A percentile compares a stretch with the other conserved stretches of the same genome.
Evolutionary conservation across 768 basidiomycete genomes (phyloP).

Genomic region (Mycena galopus): DNA sequence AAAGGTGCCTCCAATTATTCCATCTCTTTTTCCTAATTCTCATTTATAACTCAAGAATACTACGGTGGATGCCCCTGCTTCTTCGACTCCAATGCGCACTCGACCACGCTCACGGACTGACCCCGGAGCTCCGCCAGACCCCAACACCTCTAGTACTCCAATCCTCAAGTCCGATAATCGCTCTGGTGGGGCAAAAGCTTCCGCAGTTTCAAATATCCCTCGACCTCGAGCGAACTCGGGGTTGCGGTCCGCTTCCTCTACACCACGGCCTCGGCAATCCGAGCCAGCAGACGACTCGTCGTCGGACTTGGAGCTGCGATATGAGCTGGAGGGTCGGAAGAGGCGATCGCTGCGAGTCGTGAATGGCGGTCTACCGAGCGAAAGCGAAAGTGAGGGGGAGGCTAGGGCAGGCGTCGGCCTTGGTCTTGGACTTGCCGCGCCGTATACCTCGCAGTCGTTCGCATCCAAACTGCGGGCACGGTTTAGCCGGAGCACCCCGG

Average conservation of each 20-base stretch:
- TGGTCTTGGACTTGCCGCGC: slow-evolving; percentile 31
- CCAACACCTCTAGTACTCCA: not conserved
- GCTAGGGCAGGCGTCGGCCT: slow-evolving; percentile 13
- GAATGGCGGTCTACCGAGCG: slow-evolving; percentile 29
- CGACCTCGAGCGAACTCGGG: slow-evolving; percentile 45
- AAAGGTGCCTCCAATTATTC: not conserved
- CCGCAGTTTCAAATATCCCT: slow-evolving; percentile 49
- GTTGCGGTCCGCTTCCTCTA: slow-evolving; percentile 39
- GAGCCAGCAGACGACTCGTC: slow-evolving; percentile 56
- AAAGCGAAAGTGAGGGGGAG: slow-evolving; percentile 34
- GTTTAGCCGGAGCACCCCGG: not conserved
- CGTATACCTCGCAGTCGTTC: slow-evolving; percentile 52
- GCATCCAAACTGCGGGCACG: slow-evolving; percentile 34
- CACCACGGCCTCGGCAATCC: slow-evolving; percentile 30
- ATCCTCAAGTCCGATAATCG: slow-evolving; percentile 5
- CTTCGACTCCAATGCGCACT: slow-evolving; percentile 8
- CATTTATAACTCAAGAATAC: slow-evolving; percentile 7
- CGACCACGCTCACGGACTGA: slow-evolving; percentile 54
- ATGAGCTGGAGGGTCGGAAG: slow-evolving; percentile 33
- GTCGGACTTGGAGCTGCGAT: slow-evolving; percentile 47
- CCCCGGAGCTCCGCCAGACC: slow-evolving; percentile 42
- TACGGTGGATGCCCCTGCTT: not conserved
- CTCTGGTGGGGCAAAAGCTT: not conserved
- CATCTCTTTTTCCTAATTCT: slow-evolving; percentile 14
- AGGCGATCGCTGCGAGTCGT: slow-evolving; percentile 33